Evolutionary conservation across 1,284 basidiomycete species (phyloP).

Genomic region (Puccinia horiana): DNA sequence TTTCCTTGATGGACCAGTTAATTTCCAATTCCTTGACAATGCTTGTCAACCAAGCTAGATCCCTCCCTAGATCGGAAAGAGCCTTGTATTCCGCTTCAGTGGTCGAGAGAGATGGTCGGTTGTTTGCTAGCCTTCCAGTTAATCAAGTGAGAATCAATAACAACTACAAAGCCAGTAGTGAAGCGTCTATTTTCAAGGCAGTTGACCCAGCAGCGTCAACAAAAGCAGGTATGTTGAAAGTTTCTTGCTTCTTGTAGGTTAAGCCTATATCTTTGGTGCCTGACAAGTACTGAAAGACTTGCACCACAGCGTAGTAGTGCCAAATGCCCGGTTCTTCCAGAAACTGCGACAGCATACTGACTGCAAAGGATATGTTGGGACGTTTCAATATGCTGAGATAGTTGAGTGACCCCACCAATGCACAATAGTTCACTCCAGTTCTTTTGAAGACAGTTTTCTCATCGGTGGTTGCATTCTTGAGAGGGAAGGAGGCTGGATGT

Average conservation of each 20-base stretch:
- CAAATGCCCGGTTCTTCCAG: background rate
- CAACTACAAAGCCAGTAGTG: background rate
- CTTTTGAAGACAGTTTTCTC: no score
- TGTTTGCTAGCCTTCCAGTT: background rate
- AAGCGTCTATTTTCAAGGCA: background rate
- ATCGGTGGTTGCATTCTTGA: no score
- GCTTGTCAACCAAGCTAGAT: background rate
- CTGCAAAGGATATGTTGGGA: background rate
- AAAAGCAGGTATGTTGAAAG: background rate
- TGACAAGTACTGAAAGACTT: background rate
- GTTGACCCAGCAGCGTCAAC: background rate
- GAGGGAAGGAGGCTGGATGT: no score
- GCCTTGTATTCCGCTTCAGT: background rate
- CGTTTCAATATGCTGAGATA: background rate
- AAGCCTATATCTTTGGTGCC: background rate
- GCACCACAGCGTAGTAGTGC: background rate
- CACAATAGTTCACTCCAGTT: no score
- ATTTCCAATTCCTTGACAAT: background rate
- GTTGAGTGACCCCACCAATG: no score
- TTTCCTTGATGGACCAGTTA: background rate
- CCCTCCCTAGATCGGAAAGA: background rate
- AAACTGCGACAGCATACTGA: background rate
- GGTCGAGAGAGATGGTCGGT: background rate
- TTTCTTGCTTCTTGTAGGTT: background rate
- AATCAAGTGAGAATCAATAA: background rate